phyloP scores from a whole-genome alignment of 371 early-diverging fungal species.

The Blakeslea trispora region DNA sequence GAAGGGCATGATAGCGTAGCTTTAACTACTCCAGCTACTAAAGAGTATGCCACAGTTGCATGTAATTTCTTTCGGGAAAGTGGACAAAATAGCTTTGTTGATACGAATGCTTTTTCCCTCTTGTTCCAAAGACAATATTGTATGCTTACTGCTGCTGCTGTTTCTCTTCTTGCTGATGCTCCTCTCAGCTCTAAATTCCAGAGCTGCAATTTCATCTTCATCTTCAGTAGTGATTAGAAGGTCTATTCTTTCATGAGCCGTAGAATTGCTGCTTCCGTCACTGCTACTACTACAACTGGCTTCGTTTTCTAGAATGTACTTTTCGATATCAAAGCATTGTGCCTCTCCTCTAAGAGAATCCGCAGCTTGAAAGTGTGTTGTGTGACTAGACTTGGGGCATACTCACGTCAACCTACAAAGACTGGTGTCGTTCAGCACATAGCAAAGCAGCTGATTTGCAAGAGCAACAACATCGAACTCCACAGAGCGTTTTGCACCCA shows the following conservation, averaged over 20 bases:
- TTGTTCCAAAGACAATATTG: background rate
- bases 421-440: no score
- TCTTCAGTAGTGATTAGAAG: background rate
- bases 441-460: no score
- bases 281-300: background rate
- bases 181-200: background rate
- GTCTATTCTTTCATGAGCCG: background rate
- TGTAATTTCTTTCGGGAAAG: background rate
- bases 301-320: background rate
- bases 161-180: background rate
- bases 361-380: no score
- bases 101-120: background rate
- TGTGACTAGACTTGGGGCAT: no score
- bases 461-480: no score
- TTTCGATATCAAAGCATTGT: background rate
- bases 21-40: background rate
- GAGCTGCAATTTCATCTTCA: background rate
- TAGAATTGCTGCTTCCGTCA: background rate
- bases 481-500: no score
- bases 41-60: background rate
- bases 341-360: background rate
- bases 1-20: background rate
- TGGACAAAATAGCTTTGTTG: background rate
- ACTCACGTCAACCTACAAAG: no score
- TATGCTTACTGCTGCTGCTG: background rate